Percentiles rank a stretch among this genome's conserved stretches.
Evolutionary conservation across 2,329 filamentous ascomycete species (phyloP).

Genomic region (Claviceps fusiformis): DNA sequence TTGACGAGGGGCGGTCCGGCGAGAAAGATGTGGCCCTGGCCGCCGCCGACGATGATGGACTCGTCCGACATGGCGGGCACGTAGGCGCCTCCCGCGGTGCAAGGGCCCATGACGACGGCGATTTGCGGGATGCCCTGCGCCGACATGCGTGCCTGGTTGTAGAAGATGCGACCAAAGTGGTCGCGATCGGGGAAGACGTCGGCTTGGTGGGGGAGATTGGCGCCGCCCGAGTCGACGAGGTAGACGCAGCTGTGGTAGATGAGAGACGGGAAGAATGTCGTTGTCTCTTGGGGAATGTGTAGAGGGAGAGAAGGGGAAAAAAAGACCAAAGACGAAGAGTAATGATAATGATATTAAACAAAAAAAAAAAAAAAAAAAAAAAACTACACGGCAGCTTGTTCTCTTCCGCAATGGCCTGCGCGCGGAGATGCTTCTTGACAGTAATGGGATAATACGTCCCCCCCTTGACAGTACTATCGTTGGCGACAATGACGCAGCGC

Average conservation of each 20-base stretch:
- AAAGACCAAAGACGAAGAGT: neutral
- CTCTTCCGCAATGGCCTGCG: slow-evolving; percentile 80
- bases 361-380: slow-evolving; percentile 4
- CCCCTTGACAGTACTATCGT: slow-evolving; percentile 94
- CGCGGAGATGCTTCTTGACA: slow-evolving; percentile 91
- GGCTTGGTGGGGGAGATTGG: slow-evolving; percentile 87
- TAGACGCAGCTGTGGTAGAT: slow-evolving; percentile 59
- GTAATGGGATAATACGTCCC: slow-evolving; percentile 96
- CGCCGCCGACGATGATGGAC: slow-evolving; percentile 84
- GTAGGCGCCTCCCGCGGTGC: slow-evolving; percentile 90
- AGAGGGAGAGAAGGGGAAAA: neutral
- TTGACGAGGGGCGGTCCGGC: slow-evolving; percentile 90
- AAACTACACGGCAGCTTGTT: too few relatives aligned
- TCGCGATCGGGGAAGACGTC: slow-evolving; percentile 92
- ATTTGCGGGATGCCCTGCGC: slow-evolving; percentile 81
- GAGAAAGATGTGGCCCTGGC: slow-evolving; percentile 95
- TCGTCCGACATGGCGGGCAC: slow-evolving; percentile 97
- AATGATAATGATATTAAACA: neutral
- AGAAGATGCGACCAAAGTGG: slow-evolving; percentile 96
- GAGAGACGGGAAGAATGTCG: too few relatives aligned
- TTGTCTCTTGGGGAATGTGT: neutral
- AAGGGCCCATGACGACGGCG: slow-evolving; percentile 92
- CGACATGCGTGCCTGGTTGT: slow-evolving; percentile 93
- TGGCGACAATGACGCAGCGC: slow-evolving; percentile 83
- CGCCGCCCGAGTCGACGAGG: slow-evolving; percentile 88